Percentiles rank a stretch among this genome's conserved stretches.
Evolutionary conservation across 2,329 filamentous ascomycete species (phyloP).

Genomic region (Beauveria sp.): DNA sequence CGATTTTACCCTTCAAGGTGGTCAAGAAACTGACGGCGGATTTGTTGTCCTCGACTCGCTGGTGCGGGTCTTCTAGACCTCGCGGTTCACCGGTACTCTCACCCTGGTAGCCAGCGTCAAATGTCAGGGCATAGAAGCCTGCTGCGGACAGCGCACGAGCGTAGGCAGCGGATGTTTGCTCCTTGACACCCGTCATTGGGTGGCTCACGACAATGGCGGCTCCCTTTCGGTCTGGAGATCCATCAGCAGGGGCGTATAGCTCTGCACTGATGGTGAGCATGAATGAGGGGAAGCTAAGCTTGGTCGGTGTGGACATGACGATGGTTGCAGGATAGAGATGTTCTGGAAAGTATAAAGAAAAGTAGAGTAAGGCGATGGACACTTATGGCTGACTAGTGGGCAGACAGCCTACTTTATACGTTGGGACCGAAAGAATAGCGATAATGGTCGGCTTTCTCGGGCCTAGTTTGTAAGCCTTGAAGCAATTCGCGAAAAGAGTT

Average conservation of each 20-base stretch:
- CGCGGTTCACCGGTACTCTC: conserved; percentile 26
- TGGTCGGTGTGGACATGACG: not conserved
- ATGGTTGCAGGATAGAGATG: not conserved
- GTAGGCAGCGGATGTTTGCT: conserved; percentile 26
- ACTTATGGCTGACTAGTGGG: no score
- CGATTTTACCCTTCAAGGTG: conserved; percentile 18
- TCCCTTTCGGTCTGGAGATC: conserved; percentile 1
- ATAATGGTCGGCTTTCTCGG: not conserved
- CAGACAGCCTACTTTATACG: not conserved
- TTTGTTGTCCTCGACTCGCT: conserved; percentile 27
- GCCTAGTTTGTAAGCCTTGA: not conserved
- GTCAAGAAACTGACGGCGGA: conserved; percentile 26
- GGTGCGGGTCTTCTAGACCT: conserved; percentile 28
- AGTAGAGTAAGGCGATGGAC: no score
- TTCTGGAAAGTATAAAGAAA: not conserved
- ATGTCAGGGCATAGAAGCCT: conserved; percentile 25
- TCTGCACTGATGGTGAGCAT: conserved; percentile 9
- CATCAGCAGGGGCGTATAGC: conserved; percentile 8
- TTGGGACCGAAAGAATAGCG: not conserved
- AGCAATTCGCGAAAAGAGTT: no score
- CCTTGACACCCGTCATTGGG: conserved; percentile 26
- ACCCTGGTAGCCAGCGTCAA: conserved; percentile 31
- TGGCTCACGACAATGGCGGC: conserved; percentile 20
- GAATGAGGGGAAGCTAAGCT: conserved; percentile 2
- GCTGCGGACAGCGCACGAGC: conserved; percentile 20